A percentile compares a stretch with the other conserved stretches of the same genome.
Conservation (phyloP, 345 rosid genomes). For the Gossypium longicalyx region DNA sequence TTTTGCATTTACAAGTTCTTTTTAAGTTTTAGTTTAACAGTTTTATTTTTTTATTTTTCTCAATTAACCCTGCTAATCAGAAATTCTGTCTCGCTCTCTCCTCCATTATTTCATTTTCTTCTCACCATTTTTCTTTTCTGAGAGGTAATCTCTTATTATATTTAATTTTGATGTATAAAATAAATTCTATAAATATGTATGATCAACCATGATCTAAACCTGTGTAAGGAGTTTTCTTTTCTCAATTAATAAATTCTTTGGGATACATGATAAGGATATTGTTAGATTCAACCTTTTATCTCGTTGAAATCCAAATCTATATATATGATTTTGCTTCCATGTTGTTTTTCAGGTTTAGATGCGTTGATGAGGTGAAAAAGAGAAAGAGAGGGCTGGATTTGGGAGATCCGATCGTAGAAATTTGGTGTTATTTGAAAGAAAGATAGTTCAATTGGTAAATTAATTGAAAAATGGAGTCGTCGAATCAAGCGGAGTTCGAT, state of each 20-base stretch:
- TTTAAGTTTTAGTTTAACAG: no score
- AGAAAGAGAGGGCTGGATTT: background rate
- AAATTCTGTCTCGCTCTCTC: background rate
- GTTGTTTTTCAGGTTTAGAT: conserved; percentile 1
- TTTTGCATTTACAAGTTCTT: no score
- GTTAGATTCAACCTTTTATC: background rate
- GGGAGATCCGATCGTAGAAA: background rate
- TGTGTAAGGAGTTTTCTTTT: background rate
- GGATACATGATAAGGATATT: background rate
- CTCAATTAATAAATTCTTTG: no score
- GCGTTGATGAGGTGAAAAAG: background rate
- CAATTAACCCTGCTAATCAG: no score
- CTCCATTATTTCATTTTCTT: background rate
- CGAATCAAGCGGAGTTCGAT: conserved; percentile 25
- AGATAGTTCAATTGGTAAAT: background rate
- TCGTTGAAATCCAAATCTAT: background rate
- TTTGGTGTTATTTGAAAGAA: background rate
- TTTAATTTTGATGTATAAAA: background rate
- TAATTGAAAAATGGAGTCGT: conserved; percentile 20
- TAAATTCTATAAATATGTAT: background rate
- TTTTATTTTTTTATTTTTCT: no score
- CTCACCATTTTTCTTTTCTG: background rate
- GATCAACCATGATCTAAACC: background rate
- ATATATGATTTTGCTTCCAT: background rate
- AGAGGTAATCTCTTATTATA: background rate